These are phyloP conservation scores for Coniochaeta sp. DNA, from an alignment of 2,329 filamentous ascomycete species.

Conservation along the genomic window DNA sequence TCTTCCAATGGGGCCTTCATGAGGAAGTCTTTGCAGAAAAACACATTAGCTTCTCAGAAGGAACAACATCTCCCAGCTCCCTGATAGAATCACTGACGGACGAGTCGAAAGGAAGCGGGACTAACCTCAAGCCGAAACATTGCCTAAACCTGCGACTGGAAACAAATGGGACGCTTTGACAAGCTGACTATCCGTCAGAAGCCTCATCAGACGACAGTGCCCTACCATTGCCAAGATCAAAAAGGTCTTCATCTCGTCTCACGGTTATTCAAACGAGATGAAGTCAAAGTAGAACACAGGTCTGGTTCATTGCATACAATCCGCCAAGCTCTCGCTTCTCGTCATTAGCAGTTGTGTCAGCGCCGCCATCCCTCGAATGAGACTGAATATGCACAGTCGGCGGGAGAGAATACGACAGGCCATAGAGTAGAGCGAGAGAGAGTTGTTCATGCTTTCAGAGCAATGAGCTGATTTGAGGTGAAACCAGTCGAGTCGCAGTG, in stretches of 20 bases:
- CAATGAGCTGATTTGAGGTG: slow-evolving; percentile 7
- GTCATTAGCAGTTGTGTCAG: background rate
- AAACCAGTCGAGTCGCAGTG: slow-evolving; percentile 23
- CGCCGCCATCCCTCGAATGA: background rate
- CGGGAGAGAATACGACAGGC: background rate
- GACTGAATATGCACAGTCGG: background rate
- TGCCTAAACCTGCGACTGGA: background rate
- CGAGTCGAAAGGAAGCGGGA: too few relatives aligned
- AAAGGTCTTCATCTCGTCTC: background rate
- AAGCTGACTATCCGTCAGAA: background rate
- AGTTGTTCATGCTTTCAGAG: background rate
- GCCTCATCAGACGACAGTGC: background rate
- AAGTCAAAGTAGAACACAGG: background rate
- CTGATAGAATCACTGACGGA: background rate
- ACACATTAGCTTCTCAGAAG: background rate
- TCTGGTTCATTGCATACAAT: background rate
- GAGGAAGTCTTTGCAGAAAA: background rate
- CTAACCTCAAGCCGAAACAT: background rate
- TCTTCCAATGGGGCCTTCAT: background rate
- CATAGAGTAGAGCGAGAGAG: background rate
- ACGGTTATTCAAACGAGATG: background rate
- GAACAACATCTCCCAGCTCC: background rate
- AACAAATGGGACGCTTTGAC: background rate
- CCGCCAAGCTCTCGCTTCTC: background rate
- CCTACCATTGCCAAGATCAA: background rate